These are phyloP conservation scores for Eustoma russellianum DNA, from an alignment of 257 asterid species.

Conservation along the genomic window DNA sequence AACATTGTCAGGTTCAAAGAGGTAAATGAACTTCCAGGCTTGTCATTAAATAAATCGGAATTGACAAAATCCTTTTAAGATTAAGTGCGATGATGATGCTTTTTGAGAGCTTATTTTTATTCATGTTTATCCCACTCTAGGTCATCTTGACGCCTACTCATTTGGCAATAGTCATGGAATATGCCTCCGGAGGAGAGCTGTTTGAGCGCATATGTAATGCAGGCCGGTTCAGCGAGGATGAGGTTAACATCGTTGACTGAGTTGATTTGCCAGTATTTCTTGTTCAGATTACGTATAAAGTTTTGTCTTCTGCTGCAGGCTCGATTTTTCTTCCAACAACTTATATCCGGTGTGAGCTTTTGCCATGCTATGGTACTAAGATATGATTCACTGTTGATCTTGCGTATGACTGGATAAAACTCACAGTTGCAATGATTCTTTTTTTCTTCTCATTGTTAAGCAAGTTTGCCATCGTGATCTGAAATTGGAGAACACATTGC, in stretches of 20 bases:
- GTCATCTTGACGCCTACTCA: constrained; percentile 90
- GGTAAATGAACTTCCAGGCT: constrained; percentile 25
- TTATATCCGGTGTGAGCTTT: constrained; percentile 96
- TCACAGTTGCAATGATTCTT: neutral
- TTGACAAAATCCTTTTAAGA: neutral
- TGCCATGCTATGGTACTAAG: constrained; percentile 82
- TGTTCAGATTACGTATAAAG: constrained; percentile 7
- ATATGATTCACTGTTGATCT: neutral
- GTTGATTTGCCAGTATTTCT: neutral
- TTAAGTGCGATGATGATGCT: neutral
- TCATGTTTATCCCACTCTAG: constrained; percentile 19
- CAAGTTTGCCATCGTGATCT: constrained; percentile 98
- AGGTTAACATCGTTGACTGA: constrained; percentile 33
- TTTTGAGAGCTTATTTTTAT: constrained; percentile 6
- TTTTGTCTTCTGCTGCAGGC: constrained; percentile 38
- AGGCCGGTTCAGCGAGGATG: constrained; percentile 96
- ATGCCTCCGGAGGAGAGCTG: constrained; percentile 97
- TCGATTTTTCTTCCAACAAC: constrained; percentile 95
- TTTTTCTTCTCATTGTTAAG: constrained; percentile 31
- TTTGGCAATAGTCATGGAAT: constrained; percentile 99
- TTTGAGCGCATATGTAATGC: constrained; percentile 97
- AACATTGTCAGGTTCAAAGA: constrained; percentile 84
- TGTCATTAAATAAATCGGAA: too few relatives aligned
- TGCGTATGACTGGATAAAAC: neutral
- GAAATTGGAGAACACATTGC: constrained; percentile 85